These are phyloP conservation scores for Alnus rubra DNA, from an alignment of 306 rosid genomes.

Conservation along the genomic window DNA sequence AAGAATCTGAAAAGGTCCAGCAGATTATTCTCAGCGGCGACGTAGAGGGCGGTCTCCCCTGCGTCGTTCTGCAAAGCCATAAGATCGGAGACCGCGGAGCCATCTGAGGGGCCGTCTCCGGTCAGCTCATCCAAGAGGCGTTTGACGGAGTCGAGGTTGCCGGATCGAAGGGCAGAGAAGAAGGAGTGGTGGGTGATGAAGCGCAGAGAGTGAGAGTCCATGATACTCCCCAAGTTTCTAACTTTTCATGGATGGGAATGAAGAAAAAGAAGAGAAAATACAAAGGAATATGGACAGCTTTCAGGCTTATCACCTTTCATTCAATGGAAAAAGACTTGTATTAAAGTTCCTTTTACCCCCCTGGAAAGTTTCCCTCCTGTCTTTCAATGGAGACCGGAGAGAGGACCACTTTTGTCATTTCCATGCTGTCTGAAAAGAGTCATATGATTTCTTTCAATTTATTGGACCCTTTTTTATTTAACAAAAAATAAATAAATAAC, in stretches of 20 bases:
- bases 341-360: background rate
- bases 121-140: constrained; percentile 47
- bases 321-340: background rate
- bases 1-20: constrained; percentile 60
- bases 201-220: constrained; percentile 73
- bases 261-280: background rate
- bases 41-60: constrained; percentile 71
- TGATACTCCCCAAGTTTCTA: constrained; percentile 14
- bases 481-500: too few species aligned
- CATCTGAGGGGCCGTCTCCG: constrained; percentile 48
- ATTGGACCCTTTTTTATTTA: too few species aligned
- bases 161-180: constrained; percentile 79
- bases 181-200: constrained; percentile 70
- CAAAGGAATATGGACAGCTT: background rate
- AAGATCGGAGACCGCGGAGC: constrained; percentile 53
- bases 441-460: too few species aligned
- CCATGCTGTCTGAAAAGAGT: too few species aligned
- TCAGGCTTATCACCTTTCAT: background rate
- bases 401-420: too few species aligned
- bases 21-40: constrained; percentile 69
- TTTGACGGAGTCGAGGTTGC: constrained; percentile 60
- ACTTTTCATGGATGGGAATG: background rate
- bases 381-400: background rate
- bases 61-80: constrained; percentile 81
- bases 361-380: background rate